Base-by-base conservation (phyloP, 441 rosid species). In the Gossypium davidsonii region DNA sequence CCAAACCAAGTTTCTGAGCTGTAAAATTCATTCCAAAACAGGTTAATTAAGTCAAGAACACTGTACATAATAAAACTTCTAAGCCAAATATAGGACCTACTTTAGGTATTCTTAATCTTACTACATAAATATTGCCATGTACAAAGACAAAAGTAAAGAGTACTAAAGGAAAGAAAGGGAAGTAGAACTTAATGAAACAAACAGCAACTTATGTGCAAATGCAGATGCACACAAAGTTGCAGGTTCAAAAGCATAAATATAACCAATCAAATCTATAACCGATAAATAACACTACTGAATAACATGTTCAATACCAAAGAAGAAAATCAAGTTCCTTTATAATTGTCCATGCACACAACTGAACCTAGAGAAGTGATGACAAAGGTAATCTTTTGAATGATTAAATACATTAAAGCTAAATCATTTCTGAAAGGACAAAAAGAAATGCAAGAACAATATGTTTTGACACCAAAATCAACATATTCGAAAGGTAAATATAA, bases 1-100 rank as follows among this genome's bases (percentile, higher is more conserved):
- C 83, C 85, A 84, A 48, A 90, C 59, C 80, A 90, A 82, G 84
- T 88, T 88, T 70, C 89, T 79, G 77, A 89, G 80, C 89, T 89
- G 81, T 52, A 74, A 78, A 78, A 66, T 46, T 44, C 31, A 23
- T 46, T 46, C 2, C 20, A 20, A 20, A 23, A 46, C 37, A 66
- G 6, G 12, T 66, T 48, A 12, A 3, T 48, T 48, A 48, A 11
- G 55, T 49, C 55, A n/a, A n/a, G 6, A n/a, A 49, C 55, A 49
- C 15, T 18, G 4, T 11, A 39, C 51, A 18, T 18, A 1, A 26
- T 64, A 11, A 3, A 64, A 64, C 15, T 63, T 18, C 3, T 5
- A 63, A 39, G 9, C 48, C 26, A 63, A 63, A 63, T 39, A n/a
- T 15, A 52, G 9, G 9, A 52, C 56, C 56, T n/a, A 52, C 56